Percentiles rank a stretch among this genome's conserved stretches.
Conservation (phyloP, 805 yeast species). For the Ogataea neopini region DNA sequence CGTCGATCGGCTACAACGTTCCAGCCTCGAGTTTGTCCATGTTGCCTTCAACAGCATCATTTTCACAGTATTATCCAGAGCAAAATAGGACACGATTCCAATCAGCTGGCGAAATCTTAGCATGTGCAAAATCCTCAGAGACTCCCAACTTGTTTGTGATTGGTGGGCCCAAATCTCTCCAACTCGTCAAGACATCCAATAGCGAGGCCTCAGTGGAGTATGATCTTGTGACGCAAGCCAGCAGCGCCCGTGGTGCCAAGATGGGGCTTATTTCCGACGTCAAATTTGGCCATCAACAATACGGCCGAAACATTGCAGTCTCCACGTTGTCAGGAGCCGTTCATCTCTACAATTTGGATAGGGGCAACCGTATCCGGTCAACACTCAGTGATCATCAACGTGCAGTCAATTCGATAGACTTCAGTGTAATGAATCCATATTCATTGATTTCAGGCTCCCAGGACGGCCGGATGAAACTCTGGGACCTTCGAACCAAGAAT, state of each 20-base stretch:
- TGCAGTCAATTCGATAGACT: constrained; percentile 47
- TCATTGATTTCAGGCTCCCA: constrained; percentile 66
- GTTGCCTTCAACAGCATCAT: constrained; percentile 24
- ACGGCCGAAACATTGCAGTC: constrained; percentile 42
- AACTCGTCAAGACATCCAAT: constrained; percentile 37
- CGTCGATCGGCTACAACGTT: constrained; percentile 16
- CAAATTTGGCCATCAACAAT: constrained; percentile 43
- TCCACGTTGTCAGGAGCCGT: constrained; percentile 52
- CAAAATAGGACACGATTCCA: constrained; percentile 32
- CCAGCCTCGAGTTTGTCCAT: constrained; percentile 26
- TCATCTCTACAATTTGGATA: constrained; percentile 32
- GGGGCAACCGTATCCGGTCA: constrained; percentile 31
- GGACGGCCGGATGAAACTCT: constrained; percentile 73
- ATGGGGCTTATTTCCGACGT: constrained; percentile 45
- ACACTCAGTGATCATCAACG: constrained; percentile 44
- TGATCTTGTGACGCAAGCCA: constrained; percentile 35
- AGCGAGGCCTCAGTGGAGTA: constrained; percentile 34
- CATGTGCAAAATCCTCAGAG: constrained; percentile 36
- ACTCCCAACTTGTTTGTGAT: constrained; percentile 39
- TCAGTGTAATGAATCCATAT: constrained; percentile 41
- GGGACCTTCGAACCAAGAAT: constrained; percentile 62
- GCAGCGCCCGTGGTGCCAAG: constrained; percentile 35
- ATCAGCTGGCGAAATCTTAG: constrained; percentile 36
- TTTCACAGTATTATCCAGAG: constrained; percentile 25
- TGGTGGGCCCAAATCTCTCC: constrained; percentile 45